A percentile compares a stretch with the other conserved stretches of the same genome.
These are phyloP conservation scores for Leishmania braziliensis DNA, from an alignment of 208 protist genomes.

Conservation along the genomic window DNA sequence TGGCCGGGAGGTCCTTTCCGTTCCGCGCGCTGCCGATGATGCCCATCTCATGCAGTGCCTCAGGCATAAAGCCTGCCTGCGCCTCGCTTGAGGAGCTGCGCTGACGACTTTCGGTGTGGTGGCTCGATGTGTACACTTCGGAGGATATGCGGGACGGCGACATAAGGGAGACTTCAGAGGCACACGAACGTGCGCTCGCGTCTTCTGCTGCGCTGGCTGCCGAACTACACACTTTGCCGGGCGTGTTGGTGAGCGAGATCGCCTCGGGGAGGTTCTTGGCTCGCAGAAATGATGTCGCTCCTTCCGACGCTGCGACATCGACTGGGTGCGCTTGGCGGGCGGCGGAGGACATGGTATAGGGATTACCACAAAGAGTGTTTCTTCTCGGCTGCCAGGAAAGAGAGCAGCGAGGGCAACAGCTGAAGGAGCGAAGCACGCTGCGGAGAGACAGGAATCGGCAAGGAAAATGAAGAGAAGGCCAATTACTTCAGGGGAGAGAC, in stretches of 20 bases:
- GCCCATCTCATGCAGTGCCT: not conserved
- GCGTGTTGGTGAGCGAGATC: conserved; percentile 26
- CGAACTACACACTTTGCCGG: not conserved
- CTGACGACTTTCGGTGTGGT: not conserved
- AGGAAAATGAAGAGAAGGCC: not conserved
- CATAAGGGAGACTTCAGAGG: not conserved
- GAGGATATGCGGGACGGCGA: conserved; percentile 1
- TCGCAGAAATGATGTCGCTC: not conserved
- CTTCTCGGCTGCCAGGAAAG: not conserved
- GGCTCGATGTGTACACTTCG: conserved; percentile 7
- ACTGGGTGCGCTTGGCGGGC: not conserved
- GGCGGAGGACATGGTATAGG: not conserved
- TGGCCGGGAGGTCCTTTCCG: not conserved
- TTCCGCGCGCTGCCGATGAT: not conserved
- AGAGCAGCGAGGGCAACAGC: not conserved
- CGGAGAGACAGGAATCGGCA: not conserved
- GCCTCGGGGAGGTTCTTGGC: conserved; percentile 31
- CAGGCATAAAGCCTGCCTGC: not conserved
- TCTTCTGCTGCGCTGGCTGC: conserved; percentile 13
- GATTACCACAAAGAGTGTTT: not conserved
- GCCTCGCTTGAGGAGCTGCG: conserved; percentile 7
- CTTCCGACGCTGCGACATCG: not conserved
- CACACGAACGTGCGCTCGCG: not conserved
- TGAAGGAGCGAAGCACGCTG: not conserved
- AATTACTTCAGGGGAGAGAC: not conserved